These are phyloP conservation scores for Coniochaeta sp. DNA, from an alignment of 2,329 filamentous ascomycete genomes.

Conservation along the genomic window DNA sequence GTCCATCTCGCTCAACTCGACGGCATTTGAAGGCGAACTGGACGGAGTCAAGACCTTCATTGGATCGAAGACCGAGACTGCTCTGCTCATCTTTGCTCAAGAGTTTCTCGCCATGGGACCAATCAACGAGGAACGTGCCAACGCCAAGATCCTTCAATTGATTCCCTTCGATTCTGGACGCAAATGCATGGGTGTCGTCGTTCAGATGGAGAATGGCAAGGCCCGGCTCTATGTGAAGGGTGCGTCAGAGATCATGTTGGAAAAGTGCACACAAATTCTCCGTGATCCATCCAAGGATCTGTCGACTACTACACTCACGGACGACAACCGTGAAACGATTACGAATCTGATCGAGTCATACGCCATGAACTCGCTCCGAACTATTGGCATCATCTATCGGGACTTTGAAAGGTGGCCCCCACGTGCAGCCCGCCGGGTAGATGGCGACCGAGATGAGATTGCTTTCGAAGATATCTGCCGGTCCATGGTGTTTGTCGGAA, in stretches of 20 bases:
- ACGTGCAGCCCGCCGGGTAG: slow-evolving; percentile 44
- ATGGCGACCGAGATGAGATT: slow-evolving; percentile 51
- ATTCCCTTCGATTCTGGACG: slow-evolving; percentile 70
- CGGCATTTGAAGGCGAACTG: slow-evolving; percentile 69
- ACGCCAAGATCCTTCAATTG: slow-evolving; percentile 49
- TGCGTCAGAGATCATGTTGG: slow-evolving; percentile 56
- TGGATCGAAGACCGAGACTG: slow-evolving; percentile 72
- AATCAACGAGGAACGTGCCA: slow-evolving; percentile 56
- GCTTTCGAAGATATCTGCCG: slow-evolving; percentile 59
- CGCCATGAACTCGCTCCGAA: slow-evolving; percentile 71
- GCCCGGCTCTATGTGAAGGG: slow-evolving; percentile 56
- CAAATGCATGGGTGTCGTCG: slow-evolving; percentile 62
- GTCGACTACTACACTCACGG: slow-evolving; percentile 34
- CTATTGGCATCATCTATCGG: slow-evolving; percentile 75
- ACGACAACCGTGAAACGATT: slow-evolving; percentile 48
- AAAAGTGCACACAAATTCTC: slow-evolving; percentile 44
- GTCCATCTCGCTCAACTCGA: slow-evolving; percentile 61
- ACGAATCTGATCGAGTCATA: slow-evolving; percentile 67
- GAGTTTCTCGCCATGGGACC: slow-evolving; percentile 60
- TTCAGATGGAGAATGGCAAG: slow-evolving; percentile 40
- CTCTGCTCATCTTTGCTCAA: slow-evolving; percentile 61
- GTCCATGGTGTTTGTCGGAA: slow-evolving; percentile 58
- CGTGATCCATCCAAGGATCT: slow-evolving; percentile 38
- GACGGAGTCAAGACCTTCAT: slow-evolving; percentile 60
- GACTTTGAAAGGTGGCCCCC: slow-evolving; percentile 86